Evolutionary conservation across 225 moss, liverwort and hornwort genomes (phyloP).

Genomic region (Polytrichum formosum): DNA sequence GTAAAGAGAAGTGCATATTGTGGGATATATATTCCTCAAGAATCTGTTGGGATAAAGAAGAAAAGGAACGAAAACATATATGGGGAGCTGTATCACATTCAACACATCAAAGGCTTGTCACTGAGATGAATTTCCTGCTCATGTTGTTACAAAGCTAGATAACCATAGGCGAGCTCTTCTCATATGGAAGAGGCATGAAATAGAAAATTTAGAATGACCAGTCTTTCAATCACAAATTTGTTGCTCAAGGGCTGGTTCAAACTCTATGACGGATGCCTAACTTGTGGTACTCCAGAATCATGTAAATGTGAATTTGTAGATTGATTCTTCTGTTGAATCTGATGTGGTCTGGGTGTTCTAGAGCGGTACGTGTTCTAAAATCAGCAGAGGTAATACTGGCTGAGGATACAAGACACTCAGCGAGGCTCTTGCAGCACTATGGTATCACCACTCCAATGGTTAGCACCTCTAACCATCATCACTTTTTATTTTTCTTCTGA

Average conservation of each 20-base stretch:
- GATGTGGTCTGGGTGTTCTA: slow-evolving; percentile 21
- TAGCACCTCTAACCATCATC: slow-evolving; percentile 13
- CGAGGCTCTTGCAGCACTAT: slow-evolving; percentile 77
- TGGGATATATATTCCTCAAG: too few relatives aligned
- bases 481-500: too few relatives aligned
- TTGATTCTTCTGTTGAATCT: not conserved
- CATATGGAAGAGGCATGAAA: too few relatives aligned
- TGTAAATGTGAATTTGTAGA: not conserved
- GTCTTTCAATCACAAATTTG: not conserved
- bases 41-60: too few relatives aligned
- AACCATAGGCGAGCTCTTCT: too few relatives aligned
- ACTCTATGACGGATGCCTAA: too few relatives aligned
- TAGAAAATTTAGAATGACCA: not conserved
- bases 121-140: too few relatives aligned
- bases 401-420: slow-evolving; percentile 94
- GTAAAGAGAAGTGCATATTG: too few relatives aligned
- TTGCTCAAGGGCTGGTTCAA: not conserved
- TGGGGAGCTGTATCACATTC: too few relatives aligned
- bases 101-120: too few relatives aligned
- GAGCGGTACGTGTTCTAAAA: slow-evolving; percentile 80
- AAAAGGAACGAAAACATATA: too few relatives aligned
- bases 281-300: not conserved
- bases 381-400: slow-evolving; percentile 82
- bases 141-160: too few relatives aligned
- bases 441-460: slow-evolving; percentile 82